Evolutionary conservation across 768 basidiomycete genomes (phyloP), one percentile per base, ranked within the genome.

Genomic region (Calocera viscosa): DNA sequence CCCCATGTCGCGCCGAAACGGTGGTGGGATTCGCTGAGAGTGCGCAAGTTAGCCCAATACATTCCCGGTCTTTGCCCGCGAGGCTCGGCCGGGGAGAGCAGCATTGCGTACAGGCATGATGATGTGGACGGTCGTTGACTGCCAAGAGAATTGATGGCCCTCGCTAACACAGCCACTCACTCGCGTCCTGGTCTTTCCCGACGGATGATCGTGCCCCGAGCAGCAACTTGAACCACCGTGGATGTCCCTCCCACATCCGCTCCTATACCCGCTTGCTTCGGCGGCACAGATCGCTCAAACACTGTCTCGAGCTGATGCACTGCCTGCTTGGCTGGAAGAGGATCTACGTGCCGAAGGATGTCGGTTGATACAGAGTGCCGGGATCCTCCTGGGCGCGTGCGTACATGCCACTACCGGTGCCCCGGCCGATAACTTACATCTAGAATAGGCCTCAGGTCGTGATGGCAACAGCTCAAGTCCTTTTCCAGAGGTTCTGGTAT

Each of bases 401-500:
- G 88, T 76, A 38, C 30, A 14, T 39, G 26, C 32, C 16, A 16
- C 43, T 19, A 16, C 7, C 28, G 34, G 1, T 0, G 1, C 53
- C 16, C 17, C 14, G 60, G 19, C 2, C 11, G 2, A n/a, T 66
- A 28, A 41, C 63, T 19, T 19, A 63, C 64, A 22, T 40, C 10
- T 67, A 32, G 8, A 17, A 14, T 66, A 80, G 79, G n/a, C 96
- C 97, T 70, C 96, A 99, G 75, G 94, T 96, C 32, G 94, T 94
- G 16, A 90, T 97, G 65, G 93, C 96, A 5, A 91, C 94, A 0
- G 96, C 96, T 0, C 94, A 97, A 74, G 91, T 98, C 34, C 78
- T 99, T 1, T 95, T 94, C 74, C 96, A 99, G 69, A 82, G 95
- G 35, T 99, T 99, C 80, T 98, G 90, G 90, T 98, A 84, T 77